A percentile compares a stretch with the other conserved stretches of the same genome.
Conservation (phyloP, 139 green algal genomes). For the Astrephomene gubernaculifera region DNA sequence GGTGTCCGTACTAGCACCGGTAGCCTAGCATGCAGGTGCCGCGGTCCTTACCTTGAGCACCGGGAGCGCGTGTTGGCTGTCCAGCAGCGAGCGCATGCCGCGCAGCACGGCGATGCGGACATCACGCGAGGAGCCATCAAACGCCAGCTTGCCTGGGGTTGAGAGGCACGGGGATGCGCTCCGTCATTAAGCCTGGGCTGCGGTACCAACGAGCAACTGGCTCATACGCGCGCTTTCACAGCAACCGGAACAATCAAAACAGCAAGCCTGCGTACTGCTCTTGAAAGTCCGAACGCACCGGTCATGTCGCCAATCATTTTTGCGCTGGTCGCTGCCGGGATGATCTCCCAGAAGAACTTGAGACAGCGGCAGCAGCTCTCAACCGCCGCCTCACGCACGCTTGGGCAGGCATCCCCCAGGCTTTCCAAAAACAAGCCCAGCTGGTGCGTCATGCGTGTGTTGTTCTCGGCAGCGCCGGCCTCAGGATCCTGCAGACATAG, state of each 20-base stretch:
- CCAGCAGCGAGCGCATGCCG: conserved; percentile 70
- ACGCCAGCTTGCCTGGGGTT: conserved; percentile 74
- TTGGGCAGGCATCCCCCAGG: conserved; percentile 74
- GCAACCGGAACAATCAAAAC: too few relatives aligned
- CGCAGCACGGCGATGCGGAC: conserved; percentile 73
- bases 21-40: too few relatives aligned
- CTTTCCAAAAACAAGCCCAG: conserved; percentile 53
- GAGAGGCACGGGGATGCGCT: background rate
- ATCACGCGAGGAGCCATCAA: conserved; percentile 61
- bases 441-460: conserved; percentile 75
- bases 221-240: too few relatives aligned
- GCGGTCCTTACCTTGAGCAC: conserved; percentile 69
- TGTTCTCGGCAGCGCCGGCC: conserved; percentile 64
- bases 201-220: too few relatives aligned
- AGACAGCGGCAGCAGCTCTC: conserved; percentile 69
- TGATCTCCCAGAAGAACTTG: conserved; percentile 87
- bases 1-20: too few relatives aligned
- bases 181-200: too few relatives aligned
- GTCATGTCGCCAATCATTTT: conserved; percentile 70
- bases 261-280: too few relatives aligned
- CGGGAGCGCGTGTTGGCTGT: conserved; percentile 79
- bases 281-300: too few relatives aligned
- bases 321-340: conserved; percentile 74
- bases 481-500: conserved; percentile 72
- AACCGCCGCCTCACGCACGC: conserved; percentile 72